Evolutionary conservation across 1,139 yeast species (phyloP).

Genomic region (Blastobotrys serpentis): DNA sequence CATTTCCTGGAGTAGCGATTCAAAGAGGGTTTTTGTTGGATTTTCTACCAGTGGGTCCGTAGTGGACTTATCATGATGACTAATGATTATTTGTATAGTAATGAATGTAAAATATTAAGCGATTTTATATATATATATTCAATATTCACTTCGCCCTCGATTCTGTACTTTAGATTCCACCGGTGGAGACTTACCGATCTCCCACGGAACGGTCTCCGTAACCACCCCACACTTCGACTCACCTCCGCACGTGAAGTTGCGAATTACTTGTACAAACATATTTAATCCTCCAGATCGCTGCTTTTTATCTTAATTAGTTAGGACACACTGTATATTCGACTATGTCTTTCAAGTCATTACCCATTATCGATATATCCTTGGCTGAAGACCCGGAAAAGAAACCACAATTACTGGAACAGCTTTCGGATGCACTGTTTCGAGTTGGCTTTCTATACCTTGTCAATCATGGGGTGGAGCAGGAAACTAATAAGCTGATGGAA

Average conservation of each 20-base stretch:
- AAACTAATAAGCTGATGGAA: slow-evolving; percentile 44
- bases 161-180: too few relatives aligned
- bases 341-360: slow-evolving; percentile 29
- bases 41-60: slow-evolving; percentile 18
- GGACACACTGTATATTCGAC: too few relatives aligned
- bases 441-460: slow-evolving; percentile 60
- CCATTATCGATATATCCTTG: slow-evolving; percentile 36
- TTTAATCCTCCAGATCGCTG: too few relatives aligned
- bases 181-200: too few relatives aligned
- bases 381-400: slow-evolving; percentile 42
- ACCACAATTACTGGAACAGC: slow-evolving; percentile 45
- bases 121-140: too few relatives aligned
- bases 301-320: not conserved
- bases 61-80: slow-evolving; percentile 7
- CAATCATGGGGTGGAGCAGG: slow-evolving; percentile 48
- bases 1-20: slow-evolving; percentile 31
- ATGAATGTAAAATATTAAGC: slow-evolving; percentile 3
- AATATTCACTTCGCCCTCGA: too few relatives aligned
- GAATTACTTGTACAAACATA: too few relatives aligned
- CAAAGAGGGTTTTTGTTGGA: slow-evolving; percentile 29
- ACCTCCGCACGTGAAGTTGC: not conserved
- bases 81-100: slow-evolving; percentile 8
- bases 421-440: slow-evolving; percentile 56
- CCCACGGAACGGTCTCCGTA: too few relatives aligned
- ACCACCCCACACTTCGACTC: too few relatives aligned